A percentile compares a stretch with the other conserved stretches of the same genome.
These are phyloP conservation scores for Fusarium sp. DNA, from an alignment of 2,329 filamentous ascomycete genomes.

Conservation along the genomic window DNA sequence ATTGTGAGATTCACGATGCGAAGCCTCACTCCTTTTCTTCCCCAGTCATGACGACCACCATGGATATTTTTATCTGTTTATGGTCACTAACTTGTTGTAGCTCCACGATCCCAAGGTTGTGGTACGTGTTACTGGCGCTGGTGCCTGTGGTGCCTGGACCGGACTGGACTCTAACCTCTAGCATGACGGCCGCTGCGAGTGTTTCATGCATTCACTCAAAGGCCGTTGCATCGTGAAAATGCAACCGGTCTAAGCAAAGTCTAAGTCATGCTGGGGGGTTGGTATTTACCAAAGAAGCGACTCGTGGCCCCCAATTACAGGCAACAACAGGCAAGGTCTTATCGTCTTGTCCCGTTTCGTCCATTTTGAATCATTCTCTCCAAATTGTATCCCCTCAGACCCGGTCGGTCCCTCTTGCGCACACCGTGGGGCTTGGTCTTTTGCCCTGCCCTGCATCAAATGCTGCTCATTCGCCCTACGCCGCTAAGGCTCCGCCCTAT, in stretches of 20 bases:
- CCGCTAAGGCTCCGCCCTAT: conserved; percentile 33
- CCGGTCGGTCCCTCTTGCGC: conserved; percentile 20
- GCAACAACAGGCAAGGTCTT: conserved; percentile 23
- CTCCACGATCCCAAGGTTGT: conserved; percentile 32
- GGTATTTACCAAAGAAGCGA: neutral
- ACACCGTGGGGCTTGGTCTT: conserved; percentile 37
- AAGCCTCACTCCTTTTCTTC: conserved; percentile 19
- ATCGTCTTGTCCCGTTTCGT: conserved; percentile 14
- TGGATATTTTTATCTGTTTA: conserved; percentile 25
- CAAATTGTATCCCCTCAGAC: conserved; percentile 1
- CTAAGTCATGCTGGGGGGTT: conserved; percentile 7
- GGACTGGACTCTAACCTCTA: conserved; percentile 3
- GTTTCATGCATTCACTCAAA: conserved; percentile 37
- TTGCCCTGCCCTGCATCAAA: conserved; percentile 32
- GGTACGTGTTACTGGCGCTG: conserved; percentile 29
- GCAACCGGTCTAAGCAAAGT: conserved; percentile 3
- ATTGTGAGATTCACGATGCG: conserved; percentile 23
- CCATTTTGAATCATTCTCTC: conserved; percentile 24
- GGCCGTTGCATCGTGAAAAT: conserved; percentile 30
- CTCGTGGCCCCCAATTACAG: conserved; percentile 32
- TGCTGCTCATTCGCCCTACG: conserved; percentile 28
- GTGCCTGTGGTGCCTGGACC: conserved; percentile 20
- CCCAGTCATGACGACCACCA: conserved; percentile 1
- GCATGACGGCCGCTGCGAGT: conserved; percentile 31
- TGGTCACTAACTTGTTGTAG: neutral